Conservation (phyloP, 352 stramenopile genomes). For the Globisporangium solare region DNA sequence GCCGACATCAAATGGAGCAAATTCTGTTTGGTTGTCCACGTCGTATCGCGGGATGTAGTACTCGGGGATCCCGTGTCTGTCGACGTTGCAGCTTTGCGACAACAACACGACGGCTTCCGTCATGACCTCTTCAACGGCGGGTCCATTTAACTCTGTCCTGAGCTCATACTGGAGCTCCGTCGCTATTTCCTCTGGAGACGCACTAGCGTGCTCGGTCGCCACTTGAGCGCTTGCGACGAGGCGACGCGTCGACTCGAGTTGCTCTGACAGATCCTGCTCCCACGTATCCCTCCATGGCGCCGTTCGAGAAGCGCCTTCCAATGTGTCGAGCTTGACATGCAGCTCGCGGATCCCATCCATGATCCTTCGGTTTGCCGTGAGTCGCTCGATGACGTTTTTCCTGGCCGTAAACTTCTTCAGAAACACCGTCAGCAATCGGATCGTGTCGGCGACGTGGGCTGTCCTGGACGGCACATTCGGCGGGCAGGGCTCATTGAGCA, state of each 20-base stretch:
- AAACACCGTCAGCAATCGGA: slow-evolving; percentile 22
- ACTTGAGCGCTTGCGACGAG: neutral
- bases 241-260: neutral
- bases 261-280: neutral
- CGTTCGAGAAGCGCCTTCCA: slow-evolving; percentile 3
- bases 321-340: slow-evolving; percentile 1
- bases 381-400: slow-evolving; percentile 4
- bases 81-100: neutral
- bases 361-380: slow-evolving; percentile 4
- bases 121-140: neutral
- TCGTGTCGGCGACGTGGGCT: slow-evolving; percentile 23
- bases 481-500: slow-evolving; percentile 22
- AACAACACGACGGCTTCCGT: neutral
- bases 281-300: neutral
- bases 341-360: neutral
- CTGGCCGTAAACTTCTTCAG: slow-evolving; percentile 1
- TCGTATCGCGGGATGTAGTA: slow-evolving; percentile 26
- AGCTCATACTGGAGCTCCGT: neutral
- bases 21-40: slow-evolving; percentile 9
- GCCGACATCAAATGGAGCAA: slow-evolving; percentile 14
- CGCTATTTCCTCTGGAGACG: neutral
- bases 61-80: slow-evolving; percentile 2
- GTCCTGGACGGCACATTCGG: slow-evolving; percentile 17
- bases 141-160: neutral
- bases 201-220: neutral